Evolutionary conservation across 192 early-diverging fungal species (phyloP).

Genomic region (Podila epicladia): DNA sequence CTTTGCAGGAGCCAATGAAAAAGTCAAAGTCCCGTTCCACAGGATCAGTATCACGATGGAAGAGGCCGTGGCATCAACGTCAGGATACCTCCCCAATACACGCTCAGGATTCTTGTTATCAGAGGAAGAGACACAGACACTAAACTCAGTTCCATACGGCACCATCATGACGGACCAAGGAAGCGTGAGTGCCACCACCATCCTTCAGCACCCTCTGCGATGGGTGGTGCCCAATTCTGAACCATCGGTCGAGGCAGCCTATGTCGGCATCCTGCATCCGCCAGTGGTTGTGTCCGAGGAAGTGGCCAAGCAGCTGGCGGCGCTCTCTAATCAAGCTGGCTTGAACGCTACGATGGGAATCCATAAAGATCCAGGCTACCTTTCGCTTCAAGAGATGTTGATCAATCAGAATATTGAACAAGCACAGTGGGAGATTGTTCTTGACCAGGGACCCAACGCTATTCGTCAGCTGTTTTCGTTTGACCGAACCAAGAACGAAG

Average conservation of each 20-base stretch:
- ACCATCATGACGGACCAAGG: conserved; percentile 49
- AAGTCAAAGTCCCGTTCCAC: conserved; percentile 40
- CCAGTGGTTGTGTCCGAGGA: conserved; percentile 47
- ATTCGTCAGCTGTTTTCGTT: conserved; percentile 40
- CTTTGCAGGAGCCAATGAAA: conserved; percentile 35
- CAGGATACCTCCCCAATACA: conserved; percentile 24
- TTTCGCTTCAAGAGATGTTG: conserved; percentile 44
- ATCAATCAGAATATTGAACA: conserved; percentile 27
- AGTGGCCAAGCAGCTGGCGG: conserved; percentile 42
- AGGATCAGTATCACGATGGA: conserved; percentile 46
- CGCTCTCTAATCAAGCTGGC: conserved; percentile 40
- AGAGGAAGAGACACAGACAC: conserved; percentile 19
- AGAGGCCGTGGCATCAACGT: conserved; percentile 16
- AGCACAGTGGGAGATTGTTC: conserved; percentile 32
- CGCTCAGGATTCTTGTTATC: conserved; percentile 30
- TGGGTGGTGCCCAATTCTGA: conserved; percentile 31
- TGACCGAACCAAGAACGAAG: conserved; percentile 45
- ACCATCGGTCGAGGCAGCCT: conserved; percentile 27
- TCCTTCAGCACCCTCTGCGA: conserved; percentile 31
- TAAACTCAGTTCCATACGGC: conserved; percentile 31
- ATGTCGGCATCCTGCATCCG: conserved; percentile 44
- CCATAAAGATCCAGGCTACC: conserved; percentile 32
- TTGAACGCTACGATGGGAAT: conserved; percentile 41
- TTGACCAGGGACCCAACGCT: conserved; percentile 29
- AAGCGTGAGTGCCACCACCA: conserved; percentile 27